Percentiles rank a stretch among this genome's conserved stretches.
phyloP scores from a whole-genome alignment of 2,329 filamentous ascomycete species.

The Phyllosticta citrichinensis region DNA sequence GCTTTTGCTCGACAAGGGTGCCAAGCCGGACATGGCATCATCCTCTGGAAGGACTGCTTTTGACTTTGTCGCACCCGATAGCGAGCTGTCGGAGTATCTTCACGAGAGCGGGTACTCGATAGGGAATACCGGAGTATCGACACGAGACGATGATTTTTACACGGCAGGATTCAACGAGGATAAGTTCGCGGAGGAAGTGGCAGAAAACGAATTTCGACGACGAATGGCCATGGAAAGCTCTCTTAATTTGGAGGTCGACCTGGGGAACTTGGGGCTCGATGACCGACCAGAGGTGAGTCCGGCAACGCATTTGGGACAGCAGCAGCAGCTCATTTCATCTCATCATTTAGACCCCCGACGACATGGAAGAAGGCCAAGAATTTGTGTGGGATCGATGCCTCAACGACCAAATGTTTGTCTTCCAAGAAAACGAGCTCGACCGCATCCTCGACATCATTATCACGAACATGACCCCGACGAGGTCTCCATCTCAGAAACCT shows the following conservation, averaged over 20 bases:
- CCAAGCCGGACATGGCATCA: conserved; percentile 92
- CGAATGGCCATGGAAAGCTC: conserved; percentile 99
- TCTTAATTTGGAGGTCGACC: conserved; percentile 87
- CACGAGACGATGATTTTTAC: conserved; percentile 72
- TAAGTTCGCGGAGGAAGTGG: conserved; percentile 92
- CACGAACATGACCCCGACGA: conserved; percentile 93
- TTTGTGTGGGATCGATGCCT: conserved; percentile 93
- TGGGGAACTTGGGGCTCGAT: conserved; percentile 91
- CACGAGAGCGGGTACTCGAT: conserved; percentile 90
- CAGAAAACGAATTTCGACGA: conserved; percentile 88
- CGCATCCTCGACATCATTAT: conserved; percentile 92
- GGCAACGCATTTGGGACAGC: not conserved
- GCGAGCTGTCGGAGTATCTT: conserved; percentile 91
- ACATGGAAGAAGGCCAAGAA: conserved; percentile 82
- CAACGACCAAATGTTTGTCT: conserved; percentile 99
- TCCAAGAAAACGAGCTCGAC: conserved; percentile 87
- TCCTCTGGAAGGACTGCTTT: conserved; percentile 88
- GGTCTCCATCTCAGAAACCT: conserved; percentile 93
- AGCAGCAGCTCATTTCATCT: not conserved
- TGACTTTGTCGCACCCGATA: conserved; percentile 90
- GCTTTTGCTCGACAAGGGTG: conserved; percentile 79
- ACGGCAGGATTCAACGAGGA: conserved; percentile 85
- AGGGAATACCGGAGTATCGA: conserved; percentile 62
- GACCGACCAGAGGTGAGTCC: conserved; percentile 75
- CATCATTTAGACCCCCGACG: conserved; percentile 39